Base-by-base conservation (phyloP, 331 rosid species). In the Phaseolus coccineus region DNA sequence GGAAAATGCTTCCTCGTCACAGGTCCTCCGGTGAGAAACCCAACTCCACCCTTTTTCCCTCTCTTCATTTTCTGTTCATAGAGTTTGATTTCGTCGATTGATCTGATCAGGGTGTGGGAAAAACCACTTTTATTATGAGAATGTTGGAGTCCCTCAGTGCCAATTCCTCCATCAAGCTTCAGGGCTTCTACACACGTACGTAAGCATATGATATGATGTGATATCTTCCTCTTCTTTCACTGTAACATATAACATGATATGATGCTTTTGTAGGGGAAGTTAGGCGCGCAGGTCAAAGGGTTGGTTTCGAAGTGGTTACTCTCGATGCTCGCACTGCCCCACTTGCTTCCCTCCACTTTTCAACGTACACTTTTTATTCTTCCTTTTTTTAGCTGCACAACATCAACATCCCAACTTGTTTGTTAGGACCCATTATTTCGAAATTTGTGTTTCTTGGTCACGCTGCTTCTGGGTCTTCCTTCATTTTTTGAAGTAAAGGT, bases 111-210 rank as follows among this genome's bases (percentile, higher is more conserved):
- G 91, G 91, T 59, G 97, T 93, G 67, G 98, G 97, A 47, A 93
- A 93, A 87, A 93, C 87, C 82, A 90, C 90, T 46, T 79, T 90
- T 14, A 86, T 93, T 3, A 88, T 81, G 83, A 84, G 84, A 85
- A 87, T 85, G 10, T 85, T 88, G 55, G 94, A 93, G 76, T 30
- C 84, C 78, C 88, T 91, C 67, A 90, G 84, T 61, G 83, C 90
- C 27, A 71, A 87, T 44, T 88, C 92, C 24, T 67, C 80, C 67
- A 84, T 91, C 51, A 91, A 91, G 82, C 83, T 87, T 84, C 94
- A 88, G 33, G 98, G 97, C 27, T 93, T 93, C 91, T 91, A 88
- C 84, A 90, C 94, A 42, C 87, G 98, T 93, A 83, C 28, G 82
- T 52, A 31, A 25, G 39, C n/a, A 11, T 51, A 1, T 37, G 47